Conservation (phyloP, 2,329 filamentous ascomycete species). For the Fusarium sp. region DNA sequence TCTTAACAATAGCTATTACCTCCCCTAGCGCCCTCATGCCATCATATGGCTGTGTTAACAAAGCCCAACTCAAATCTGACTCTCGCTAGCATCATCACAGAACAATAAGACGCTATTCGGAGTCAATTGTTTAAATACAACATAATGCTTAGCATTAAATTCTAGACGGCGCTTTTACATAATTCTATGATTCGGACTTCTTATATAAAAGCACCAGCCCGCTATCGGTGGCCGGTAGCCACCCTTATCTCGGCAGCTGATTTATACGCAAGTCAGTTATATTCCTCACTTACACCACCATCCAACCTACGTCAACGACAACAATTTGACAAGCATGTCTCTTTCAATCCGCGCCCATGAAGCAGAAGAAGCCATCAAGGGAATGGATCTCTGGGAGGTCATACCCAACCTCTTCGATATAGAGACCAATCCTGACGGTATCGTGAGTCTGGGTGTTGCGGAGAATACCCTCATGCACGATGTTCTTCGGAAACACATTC, state of each 20-base stretch:
- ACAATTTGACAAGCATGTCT: slow-evolving; percentile 29
- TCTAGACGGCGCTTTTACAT: not conserved
- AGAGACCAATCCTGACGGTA: slow-evolving; percentile 56
- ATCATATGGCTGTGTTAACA: not conserved
- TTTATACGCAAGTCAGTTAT: slow-evolving; percentile 1
- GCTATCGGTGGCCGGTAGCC: slow-evolving; percentile 34
- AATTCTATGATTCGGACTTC: not conserved
- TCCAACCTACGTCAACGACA: not conserved
- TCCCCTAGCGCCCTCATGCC: not conserved
- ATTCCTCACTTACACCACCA: slow-evolving; percentile 2
- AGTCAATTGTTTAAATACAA: not conserved
- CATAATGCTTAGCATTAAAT: not conserved
- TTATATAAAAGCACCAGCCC: not conserved
- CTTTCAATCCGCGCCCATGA: slow-evolving; percentile 48
- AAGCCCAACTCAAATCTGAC: not conserved
- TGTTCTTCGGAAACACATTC: slow-evolving; percentile 56
- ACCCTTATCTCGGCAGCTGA: slow-evolving; percentile 1
- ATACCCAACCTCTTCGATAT: slow-evolving; percentile 59
- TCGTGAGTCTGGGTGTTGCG: slow-evolving; percentile 63
- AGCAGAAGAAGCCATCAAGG: slow-evolving; percentile 45
- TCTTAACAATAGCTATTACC: not conserved
- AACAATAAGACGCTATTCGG: not conserved
- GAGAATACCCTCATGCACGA: slow-evolving; percentile 66
- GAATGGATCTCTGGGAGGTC: slow-evolving; percentile 56
- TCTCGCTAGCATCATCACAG: not conserved